phyloP scores from a whole-genome alignment of 2,329 filamentous ascomycete species.

The Furcasterigmium sp. region DNA sequence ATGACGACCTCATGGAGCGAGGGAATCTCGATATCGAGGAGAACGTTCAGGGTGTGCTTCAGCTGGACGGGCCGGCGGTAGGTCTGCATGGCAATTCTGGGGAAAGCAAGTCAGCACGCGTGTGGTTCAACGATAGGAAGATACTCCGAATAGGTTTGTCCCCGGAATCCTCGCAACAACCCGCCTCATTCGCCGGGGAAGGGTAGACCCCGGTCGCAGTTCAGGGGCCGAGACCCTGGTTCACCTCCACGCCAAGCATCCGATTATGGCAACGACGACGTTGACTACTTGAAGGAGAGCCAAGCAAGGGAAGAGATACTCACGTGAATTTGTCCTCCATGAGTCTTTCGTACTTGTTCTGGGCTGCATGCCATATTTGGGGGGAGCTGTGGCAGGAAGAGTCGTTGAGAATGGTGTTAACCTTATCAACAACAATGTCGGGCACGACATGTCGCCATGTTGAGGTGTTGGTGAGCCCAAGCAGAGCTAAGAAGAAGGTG shows the following conservation, averaged over 20 bases:
- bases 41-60: constrained; percentile 19
- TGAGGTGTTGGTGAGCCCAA: not conserved
- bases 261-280: no score
- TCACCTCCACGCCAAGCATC: no score
- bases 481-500: not conserved
- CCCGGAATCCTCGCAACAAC: not conserved
- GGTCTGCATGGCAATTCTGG: constrained; percentile 30
- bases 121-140: not conserved
- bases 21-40: constrained; percentile 23
- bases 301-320: not conserved
- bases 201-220: no score
- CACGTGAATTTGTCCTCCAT: constrained; percentile 21
- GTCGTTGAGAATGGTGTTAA: not conserved
- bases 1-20: constrained; percentile 31
- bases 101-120: not conserved
- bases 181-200: no score
- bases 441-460: not conserved
- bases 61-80: constrained; percentile 29
- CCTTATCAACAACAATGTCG: not conserved
- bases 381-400: not conserved
- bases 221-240: no score
- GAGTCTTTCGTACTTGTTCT: constrained; percentile 11
- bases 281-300: not conserved
- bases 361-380: not conserved
- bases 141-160: no score